Base-by-base conservation (phyloP, 2,329 filamentous ascomycete species). In the Fusarium sp. region DNA sequence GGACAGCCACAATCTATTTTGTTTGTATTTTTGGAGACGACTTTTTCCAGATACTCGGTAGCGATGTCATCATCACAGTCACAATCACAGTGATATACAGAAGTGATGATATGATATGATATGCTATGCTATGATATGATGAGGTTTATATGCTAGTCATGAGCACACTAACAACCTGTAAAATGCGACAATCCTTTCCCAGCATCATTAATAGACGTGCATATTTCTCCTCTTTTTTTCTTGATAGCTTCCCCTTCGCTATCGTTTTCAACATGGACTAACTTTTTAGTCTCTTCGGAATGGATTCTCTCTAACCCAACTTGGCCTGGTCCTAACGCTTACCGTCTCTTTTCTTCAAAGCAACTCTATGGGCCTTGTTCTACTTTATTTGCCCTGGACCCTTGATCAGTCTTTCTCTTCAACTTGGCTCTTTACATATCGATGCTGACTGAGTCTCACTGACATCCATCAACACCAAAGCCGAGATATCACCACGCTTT, bases 191-290 rank as follows among this genome's bases (percentile, higher is more conserved):
- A 64, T 61, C 61, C 38, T 28, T 42, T 50, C 30, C 44, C 18
- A 41, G 38, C 15, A 16, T 28, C 36, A 42, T 44, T 48, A 50
- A 44, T 30, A 62, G 33, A 39, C 30, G 33, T 66, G 51, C 38
- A 51, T 61, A 26, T 39, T 33, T 57, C 58, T 69, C 58, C 51
- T 69, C 51, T 69, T 68, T 68, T 58, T 58, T 45, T 44, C 44
- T 57, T 69, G 57, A 69, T 69, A 24, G 57, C 50, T 57, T 69
- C 57, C 42, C 28, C 13, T 45, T 62, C 50, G 9, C 35, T 35
- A 33, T 51, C 36, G 18, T 55, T 28, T 30, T 57, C 14, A 33
- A 8, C 16, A 35, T 58, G 47, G 47, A 39, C 28, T 42, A 42
- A 31, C 38, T 38, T 51, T 35, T 51, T 54, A 54, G 50, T 39